Conservation (phyloP, 768 basidiomycete species). For the Pleurotus cornucopiae region DNA sequence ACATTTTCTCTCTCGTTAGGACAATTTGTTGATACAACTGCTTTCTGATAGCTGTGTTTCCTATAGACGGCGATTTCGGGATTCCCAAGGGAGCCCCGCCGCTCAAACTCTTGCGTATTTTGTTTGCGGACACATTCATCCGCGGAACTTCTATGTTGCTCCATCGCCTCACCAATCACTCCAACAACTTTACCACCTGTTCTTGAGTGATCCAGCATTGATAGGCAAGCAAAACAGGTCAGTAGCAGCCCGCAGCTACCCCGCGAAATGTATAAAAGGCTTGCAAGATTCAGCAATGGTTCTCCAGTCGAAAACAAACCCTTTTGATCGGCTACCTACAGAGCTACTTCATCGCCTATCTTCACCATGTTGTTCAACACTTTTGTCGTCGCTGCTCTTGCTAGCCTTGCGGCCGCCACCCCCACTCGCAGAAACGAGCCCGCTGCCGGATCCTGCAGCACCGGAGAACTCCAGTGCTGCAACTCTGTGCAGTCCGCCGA, state of each 20-base stretch:
- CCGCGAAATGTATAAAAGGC: not conserved
- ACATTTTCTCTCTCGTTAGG: too few species aligned
- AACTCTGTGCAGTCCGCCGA: conserved; percentile 8
- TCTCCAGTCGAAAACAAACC: not conserved
- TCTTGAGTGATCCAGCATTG: not conserved
- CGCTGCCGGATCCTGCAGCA: conserved; percentile 11
- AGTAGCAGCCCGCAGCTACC: too few species aligned
- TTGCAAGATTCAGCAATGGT: not conserved
- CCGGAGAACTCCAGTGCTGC: conserved; percentile 17
- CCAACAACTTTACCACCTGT: not conserved
- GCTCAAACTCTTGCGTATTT: too few species aligned
- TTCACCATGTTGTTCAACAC: conserved; percentile 10
- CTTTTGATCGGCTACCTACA: not conserved
- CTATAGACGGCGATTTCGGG: too few species aligned
- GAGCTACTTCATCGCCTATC: not conserved
- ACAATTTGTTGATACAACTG: too few species aligned
- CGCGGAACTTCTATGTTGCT: not conserved
- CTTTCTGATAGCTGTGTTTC: too few species aligned
- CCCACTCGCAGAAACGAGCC: conserved; percentile 12
- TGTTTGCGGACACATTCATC: not conserved
- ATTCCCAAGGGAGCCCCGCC: too few species aligned
- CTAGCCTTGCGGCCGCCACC: conserved; percentile 17
- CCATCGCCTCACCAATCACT: not conserved
- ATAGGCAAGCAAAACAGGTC: too few species aligned
- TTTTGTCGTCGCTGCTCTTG: conserved; percentile 11